phyloP scores from a whole-genome alignment of 2,329 filamentous ascomycete genomes.

The Bipolaris cookei region DNA sequence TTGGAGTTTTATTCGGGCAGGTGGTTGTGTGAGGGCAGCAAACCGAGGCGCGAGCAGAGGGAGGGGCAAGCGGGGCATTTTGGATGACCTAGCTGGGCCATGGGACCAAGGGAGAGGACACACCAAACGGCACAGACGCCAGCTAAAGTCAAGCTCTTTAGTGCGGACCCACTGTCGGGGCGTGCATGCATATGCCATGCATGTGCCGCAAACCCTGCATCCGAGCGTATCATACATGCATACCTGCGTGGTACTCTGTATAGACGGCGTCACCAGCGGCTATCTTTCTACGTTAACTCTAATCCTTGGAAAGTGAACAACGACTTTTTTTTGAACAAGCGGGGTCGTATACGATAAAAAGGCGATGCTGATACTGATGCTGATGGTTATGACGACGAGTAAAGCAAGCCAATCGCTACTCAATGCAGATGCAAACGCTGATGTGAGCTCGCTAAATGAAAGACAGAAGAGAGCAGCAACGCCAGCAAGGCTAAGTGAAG shows the following conservation, averaged over 20 bases:
- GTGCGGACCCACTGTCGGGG: slow-evolving; percentile 5
- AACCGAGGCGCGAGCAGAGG: slow-evolving; percentile 17
- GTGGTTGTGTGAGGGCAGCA: slow-evolving; percentile 27
- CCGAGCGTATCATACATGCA: background rate
- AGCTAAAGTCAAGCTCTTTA: slow-evolving; percentile 17
- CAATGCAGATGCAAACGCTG: background rate
- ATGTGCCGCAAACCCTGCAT: slow-evolving; percentile 5
- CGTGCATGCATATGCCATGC: slow-evolving; percentile 1
- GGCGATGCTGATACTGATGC: background rate
- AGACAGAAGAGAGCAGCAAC: background rate
- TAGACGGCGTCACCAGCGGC: background rate
- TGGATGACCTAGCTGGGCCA: slow-evolving; percentile 3
- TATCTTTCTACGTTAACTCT: background rate
- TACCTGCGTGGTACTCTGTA: background rate
- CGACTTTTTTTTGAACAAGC: too few relatives aligned
- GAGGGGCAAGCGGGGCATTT: slow-evolving; percentile 34
- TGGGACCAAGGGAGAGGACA: slow-evolving; percentile 1
- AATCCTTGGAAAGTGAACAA: too few relatives aligned
- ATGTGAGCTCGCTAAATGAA: background rate
- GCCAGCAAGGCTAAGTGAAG: background rate
- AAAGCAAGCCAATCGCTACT: background rate
- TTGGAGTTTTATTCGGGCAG: slow-evolving; percentile 40
- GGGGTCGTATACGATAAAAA: background rate
- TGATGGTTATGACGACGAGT: background rate
- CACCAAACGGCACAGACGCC: slow-evolving; percentile 5